A percentile compares a stretch with the other conserved stretches of the same genome.
These are phyloP conservation scores for Flaveria linearis DNA, from an alignment of 129 eudicot genomes.

Conservation along the genomic window DNA sequence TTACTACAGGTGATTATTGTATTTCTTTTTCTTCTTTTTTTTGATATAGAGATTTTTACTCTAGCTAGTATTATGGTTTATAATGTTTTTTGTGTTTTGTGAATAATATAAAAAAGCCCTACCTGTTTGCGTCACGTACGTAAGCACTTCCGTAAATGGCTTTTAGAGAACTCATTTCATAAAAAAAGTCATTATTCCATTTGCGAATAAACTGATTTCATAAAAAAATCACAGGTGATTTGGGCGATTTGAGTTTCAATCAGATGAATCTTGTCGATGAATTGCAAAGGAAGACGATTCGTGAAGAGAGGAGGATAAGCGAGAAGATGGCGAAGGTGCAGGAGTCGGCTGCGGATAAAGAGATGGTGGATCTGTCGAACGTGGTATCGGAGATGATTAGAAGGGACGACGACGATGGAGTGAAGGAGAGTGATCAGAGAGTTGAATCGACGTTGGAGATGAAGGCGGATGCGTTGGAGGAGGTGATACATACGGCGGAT, in stretches of 20 bases:
- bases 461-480: constrained; percentile 22
- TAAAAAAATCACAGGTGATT: not conserved
- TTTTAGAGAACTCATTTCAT: too few species aligned
- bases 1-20: not conserved
- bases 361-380: constrained; percentile 33
- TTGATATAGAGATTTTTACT: too few species aligned
- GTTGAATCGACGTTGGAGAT: constrained; percentile 20
- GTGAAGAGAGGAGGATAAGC: constrained; percentile 32
- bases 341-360: constrained; percentile 41
- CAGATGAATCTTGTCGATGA: constrained; percentile 33
- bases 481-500: constrained; percentile 38
- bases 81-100: too few species aligned
- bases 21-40: too few species aligned
- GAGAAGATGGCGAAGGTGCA: constrained; percentile 42
- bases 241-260: constrained; percentile 27
- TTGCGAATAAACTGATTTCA: too few species aligned
- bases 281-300: constrained; percentile 34
- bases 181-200: too few species aligned
- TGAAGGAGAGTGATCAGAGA: not conserved
- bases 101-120: too few species aligned
- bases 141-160: too few species aligned
- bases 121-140: too few species aligned
- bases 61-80: too few species aligned
- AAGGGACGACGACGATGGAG: not conserved
- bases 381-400: constrained; percentile 20